Evolutionary conservation across 2,329 filamentous ascomycete genomes (phyloP).

Genomic region (Alternaria dauci): DNA sequence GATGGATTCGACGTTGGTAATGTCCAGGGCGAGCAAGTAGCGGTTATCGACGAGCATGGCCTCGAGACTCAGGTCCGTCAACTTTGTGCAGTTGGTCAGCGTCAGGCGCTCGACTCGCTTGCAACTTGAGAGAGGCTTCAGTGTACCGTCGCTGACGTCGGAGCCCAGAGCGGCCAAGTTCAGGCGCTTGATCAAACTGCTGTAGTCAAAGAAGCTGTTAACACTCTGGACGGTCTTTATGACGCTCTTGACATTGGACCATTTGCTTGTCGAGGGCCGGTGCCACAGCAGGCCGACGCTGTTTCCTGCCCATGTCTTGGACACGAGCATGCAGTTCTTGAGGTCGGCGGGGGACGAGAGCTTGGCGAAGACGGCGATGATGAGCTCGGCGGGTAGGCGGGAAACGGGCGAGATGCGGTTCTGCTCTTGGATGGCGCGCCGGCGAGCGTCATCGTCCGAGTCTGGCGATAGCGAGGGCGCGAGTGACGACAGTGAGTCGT

Average conservation of each 20-base stretch:
- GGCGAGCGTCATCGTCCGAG: conserved; percentile 72
- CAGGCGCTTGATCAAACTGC: conserved; percentile 87
- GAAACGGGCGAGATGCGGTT: conserved; percentile 80
- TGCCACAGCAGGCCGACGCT: conserved; percentile 95
- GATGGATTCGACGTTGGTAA: conserved; percentile 81
- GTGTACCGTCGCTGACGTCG: conserved; percentile 86
- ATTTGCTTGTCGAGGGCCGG: conserved; percentile 87
- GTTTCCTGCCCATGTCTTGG: conserved; percentile 90
- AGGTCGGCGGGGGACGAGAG: conserved; percentile 79
- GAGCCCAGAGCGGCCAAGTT: conserved; percentile 83
- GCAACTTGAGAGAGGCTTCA: conserved; percentile 82
- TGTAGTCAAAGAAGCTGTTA: conserved; percentile 86
- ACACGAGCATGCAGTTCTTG: conserved; percentile 91
- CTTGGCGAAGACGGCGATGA: conserved; percentile 91
- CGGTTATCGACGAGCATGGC: conserved; percentile 80
- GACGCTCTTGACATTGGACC: conserved; percentile 81
- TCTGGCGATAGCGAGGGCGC: conserved; percentile 81
- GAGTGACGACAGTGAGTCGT: conserved; percentile 92
- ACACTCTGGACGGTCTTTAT: conserved; percentile 76
- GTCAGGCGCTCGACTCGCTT: conserved; percentile 92
- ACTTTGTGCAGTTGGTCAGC: conserved; percentile 83
- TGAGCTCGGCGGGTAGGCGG: conserved; percentile 88
- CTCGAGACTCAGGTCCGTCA: conserved; percentile 85
- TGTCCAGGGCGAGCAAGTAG: conserved; percentile 86
- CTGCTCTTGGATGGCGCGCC: conserved; percentile 65